Percentiles rank a stretch among this genome's conserved stretches.
These are phyloP conservation scores for Hibiscus tridactylites DNA, from an alignment of 345 rosid species.

Conservation along the genomic window DNA sequence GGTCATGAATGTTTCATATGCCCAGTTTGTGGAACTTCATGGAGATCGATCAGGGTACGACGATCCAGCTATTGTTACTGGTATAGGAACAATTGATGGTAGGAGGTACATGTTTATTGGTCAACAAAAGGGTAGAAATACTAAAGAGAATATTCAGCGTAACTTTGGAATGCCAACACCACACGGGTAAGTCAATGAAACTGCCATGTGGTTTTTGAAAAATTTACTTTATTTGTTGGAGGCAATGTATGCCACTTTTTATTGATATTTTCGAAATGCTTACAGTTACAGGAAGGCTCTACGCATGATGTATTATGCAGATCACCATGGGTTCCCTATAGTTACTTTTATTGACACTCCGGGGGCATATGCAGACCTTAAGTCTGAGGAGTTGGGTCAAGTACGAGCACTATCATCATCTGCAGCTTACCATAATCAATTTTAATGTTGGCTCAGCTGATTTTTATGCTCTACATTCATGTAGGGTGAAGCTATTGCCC, in stretches of 20 bases:
- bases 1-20: neutral
- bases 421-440: constrained; percentile 4
- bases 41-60: constrained; percentile 97
- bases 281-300: constrained; percentile 80
- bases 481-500: constrained; percentile 98
- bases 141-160: constrained; percentile 87
- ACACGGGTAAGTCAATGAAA: constrained; percentile 61
- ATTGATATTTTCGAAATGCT: constrained; percentile 1
- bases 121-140: constrained; percentile 98
- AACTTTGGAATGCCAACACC: constrained; percentile 99
- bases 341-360: constrained; percentile 83
- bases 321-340: constrained; percentile 74
- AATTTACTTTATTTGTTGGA: neutral
- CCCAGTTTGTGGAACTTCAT: constrained; percentile 95
- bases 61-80: constrained; percentile 95
- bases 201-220: neutral
- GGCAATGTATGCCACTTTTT: constrained; percentile 7
- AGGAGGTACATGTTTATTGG: constrained; percentile 88
- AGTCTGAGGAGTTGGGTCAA: constrained; percentile 75
- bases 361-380: constrained; percentile 75
- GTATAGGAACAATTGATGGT: constrained; percentile 91
- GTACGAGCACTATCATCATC: constrained; percentile 22
- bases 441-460: constrained; percentile 15
- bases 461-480: constrained; percentile 11
- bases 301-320: constrained; percentile 84